These are phyloP conservation scores for Hexamita inflata DNA, from an alignment of 208 protist species.

Conservation along the genomic window DNA sequence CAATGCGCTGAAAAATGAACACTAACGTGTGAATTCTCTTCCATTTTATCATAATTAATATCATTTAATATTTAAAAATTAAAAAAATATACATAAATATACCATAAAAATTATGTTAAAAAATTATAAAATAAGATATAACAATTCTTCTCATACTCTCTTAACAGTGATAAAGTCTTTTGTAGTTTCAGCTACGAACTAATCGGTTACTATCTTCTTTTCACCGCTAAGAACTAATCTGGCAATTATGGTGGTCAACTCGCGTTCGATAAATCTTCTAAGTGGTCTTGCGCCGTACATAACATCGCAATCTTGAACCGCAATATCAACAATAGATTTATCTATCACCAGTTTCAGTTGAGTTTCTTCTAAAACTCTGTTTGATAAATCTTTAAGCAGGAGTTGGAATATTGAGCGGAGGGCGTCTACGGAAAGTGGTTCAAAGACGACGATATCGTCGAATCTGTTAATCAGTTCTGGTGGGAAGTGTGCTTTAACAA, in stretches of 20 bases:
- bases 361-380: neutral
- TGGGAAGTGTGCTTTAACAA: neutral
- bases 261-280: constrained; percentile 25
- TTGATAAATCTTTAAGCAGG: neutral
- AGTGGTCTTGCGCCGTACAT: constrained; percentile 22
- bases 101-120: too few relatives aligned
- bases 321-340: neutral
- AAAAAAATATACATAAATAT: too few relatives aligned
- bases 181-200: too few relatives aligned
- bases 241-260: constrained; percentile 23
- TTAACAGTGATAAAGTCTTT: too few relatives aligned
- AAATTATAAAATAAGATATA: too few relatives aligned
- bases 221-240: too few relatives aligned
- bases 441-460: constrained; percentile 30
- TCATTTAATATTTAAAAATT: too few relatives aligned
- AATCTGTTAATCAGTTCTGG: constrained; percentile 30
- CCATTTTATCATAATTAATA: too few relatives aligned
- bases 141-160: too few relatives aligned
- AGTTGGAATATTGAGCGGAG: neutral
- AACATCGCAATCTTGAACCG: neutral
- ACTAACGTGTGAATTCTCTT: too few relatives aligned
- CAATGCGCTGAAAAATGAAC: too few relatives aligned
- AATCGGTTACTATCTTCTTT: too few relatives aligned
- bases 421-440: neutral
- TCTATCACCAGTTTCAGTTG: neutral